Evolutionary conservation across 148 eudicot species (phyloP).

Genomic region (Vaccinium corymbosum): DNA sequence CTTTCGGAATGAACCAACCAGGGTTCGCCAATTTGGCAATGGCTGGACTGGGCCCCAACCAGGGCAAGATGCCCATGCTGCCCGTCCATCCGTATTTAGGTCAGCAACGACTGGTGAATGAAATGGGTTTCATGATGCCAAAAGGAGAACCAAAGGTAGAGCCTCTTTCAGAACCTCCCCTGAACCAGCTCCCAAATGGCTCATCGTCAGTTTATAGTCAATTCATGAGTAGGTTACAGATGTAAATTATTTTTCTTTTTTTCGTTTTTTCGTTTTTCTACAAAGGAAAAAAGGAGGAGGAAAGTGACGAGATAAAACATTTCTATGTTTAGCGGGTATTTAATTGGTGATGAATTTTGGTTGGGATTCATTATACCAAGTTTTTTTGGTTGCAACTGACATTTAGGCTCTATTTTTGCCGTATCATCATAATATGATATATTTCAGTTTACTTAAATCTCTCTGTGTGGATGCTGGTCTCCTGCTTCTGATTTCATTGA

Average conservation of each 20-base stretch:
- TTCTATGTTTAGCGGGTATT: slow-evolving; percentile 11
- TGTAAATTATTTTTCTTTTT: slow-evolving; percentile 24
- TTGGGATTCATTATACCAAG: background rate
- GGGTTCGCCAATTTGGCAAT: slow-evolving; percentile 33
- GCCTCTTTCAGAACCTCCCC: slow-evolving; percentile 36
- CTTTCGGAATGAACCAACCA: slow-evolving; percentile 39
- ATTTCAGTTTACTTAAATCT: background rate
- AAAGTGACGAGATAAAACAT: slow-evolving; percentile 16
- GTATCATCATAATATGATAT: background rate
- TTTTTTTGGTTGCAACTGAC: background rate
- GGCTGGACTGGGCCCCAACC: slow-evolving; percentile 30
- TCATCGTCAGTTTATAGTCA: slow-evolving; percentile 35
- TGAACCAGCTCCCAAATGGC: slow-evolving; percentile 22
- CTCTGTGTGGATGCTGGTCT: background rate
- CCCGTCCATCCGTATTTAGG: slow-evolving; percentile 24
- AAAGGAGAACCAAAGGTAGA: slow-evolving; percentile 44
- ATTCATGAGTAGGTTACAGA: slow-evolving; percentile 41
- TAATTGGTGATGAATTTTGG: slow-evolving; percentile 11
- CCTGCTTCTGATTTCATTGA: background rate
- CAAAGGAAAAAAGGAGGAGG: background rate
- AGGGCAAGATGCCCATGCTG: slow-evolving; percentile 28
- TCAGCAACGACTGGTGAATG: slow-evolving; percentile 29
- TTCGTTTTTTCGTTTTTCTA: background rate
- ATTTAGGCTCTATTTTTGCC: background rate
- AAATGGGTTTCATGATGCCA: slow-evolving; percentile 37